Evolutionary conservation across 345 rosid genomes (phyloP), one percentile per base, ranked within the genome.

Genomic region (Heritiera fomes): DNA sequence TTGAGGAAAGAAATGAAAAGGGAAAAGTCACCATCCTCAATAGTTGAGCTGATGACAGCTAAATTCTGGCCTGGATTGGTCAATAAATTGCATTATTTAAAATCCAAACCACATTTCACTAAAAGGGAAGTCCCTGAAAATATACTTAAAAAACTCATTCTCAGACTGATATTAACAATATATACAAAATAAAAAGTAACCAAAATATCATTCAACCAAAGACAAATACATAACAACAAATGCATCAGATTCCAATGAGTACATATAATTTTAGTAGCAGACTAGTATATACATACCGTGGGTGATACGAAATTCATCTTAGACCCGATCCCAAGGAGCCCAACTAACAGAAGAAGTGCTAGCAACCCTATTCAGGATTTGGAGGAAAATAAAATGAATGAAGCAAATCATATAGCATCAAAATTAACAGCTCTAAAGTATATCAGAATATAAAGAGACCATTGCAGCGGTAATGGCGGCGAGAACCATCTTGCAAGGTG

Each of bases 381-480:
- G 80, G 20, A 2, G 20, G 41, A 0, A 71, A 56, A 63, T 0
- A 17, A 52, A 17, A 43, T 69, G 6, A 34, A 4, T 4, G 9
- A 41, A n/a, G 7, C 17, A 18, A 6, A 76, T 34, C 38, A 58
- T 41, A 50, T 2, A 69, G 7, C 60, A 78, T 67, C 5, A 14
- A 63, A 63, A 6, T 17, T 49, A 78, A 45, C 75, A 66, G 47
- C 7, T 38, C 15, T 6, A 80, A 70, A 79, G 32, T 23, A 23
- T 40, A 20, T 14, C 49, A 79, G 15, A 8, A 41, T 15, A 12
- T 3, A 41, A 41, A 28, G 32, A 47, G 17, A 92, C 96, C 98
- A 81, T 88, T 91, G 91, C 94, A 94, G 82, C 92, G 87, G 86
- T 92, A 92, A 77, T 75, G 80, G 63, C 89, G 91, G 3, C 92